These are phyloP conservation scores for Xanthoceras sorbifolium DNA, from an alignment of 345 rosid genomes.

Conservation along the genomic window DNA sequence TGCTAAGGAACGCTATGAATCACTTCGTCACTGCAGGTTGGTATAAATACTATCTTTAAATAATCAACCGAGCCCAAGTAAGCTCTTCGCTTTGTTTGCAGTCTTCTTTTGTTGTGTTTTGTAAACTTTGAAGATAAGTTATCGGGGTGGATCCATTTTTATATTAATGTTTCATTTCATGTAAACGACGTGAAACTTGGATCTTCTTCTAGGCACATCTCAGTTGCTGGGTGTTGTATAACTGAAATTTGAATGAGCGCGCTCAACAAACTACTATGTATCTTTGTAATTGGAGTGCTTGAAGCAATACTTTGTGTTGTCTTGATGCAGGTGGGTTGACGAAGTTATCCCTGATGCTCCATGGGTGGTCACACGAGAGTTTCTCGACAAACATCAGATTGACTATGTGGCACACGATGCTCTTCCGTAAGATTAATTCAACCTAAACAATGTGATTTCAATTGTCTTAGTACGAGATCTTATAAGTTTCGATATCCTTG, in stretches of 20 bases:
- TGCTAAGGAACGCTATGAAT: slow-evolving; percentile 61
- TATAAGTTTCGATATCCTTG: neutral
- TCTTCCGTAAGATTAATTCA: slow-evolving; percentile 53
- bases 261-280: neutral
- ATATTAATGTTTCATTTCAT: neutral
- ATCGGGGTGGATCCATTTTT: neutral
- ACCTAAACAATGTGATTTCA: slow-evolving; percentile 11
- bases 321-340: slow-evolving; percentile 65
- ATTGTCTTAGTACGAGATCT: neutral
- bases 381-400: slow-evolving; percentile 61
- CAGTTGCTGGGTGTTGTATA: neutral
- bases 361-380: slow-evolving; percentile 64
- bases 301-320: neutral
- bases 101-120: neutral
- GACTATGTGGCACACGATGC: slow-evolving; percentile 73
- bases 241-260: neutral
- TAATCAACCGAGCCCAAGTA: neutral
- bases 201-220: neutral
- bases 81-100: neutral
- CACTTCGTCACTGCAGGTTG: slow-evolving; percentile 72
- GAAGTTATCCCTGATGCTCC: slow-evolving; percentile 84
- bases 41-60: neutral
- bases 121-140: neutral
- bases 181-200: neutral
- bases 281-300: neutral